Percentiles rank a stretch among this genome's conserved stretches.
phyloP scores from a whole-genome alignment of 2,329 filamentous ascomycete genomes.

The Samsoniella hepiali region DNA sequence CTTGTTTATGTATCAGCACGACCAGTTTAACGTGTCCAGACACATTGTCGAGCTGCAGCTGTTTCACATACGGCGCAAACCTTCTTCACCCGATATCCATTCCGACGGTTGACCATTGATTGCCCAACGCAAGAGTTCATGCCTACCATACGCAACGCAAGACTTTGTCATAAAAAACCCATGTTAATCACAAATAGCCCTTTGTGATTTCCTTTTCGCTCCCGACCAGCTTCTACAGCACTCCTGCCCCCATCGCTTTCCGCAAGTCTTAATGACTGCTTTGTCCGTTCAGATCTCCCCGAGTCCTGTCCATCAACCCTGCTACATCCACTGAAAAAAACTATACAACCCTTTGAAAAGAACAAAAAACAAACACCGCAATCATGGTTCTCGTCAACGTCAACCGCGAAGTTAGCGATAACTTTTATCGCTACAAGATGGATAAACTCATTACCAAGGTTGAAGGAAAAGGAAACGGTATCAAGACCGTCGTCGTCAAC shows the following conservation, averaged over 20 bases:
- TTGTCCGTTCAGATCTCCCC: conserved; percentile 18
- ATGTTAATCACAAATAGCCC: conserved; percentile 54
- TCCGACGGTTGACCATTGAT: conserved; percentile 78
- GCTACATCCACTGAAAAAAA: conserved; percentile 13
- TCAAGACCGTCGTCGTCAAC: conserved; percentile 98
- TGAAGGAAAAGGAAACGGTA: conserved; percentile 98
- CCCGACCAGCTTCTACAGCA: conserved; percentile 12
- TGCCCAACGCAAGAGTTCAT: conserved; percentile 49
- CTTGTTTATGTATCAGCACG: conserved; percentile 94
- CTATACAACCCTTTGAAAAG: background rate
- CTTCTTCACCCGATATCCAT: conserved; percentile 83
- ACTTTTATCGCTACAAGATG: conserved; percentile 99
- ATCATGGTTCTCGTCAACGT: conserved; percentile 98
- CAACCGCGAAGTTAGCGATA: conserved; percentile 94
- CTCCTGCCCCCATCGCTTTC: background rate
- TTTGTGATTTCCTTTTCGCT: conserved; percentile 47
- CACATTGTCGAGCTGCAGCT: conserved; percentile 94
- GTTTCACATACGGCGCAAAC: conserved; percentile 95
- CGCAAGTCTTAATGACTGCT: conserved; percentile 17
- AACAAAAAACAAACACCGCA: conserved; percentile 41
- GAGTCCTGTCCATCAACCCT: conserved; percentile 15
- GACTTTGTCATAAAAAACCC: conserved; percentile 48
- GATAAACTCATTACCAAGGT: conserved; percentile 98
- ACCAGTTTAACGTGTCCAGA: conserved; percentile 84
- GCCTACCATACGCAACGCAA: conserved; percentile 51